These are phyloP conservation scores for Amborella trichopoda DNA, from an alignment of 164 flowering plant genomes.

Conservation along the genomic window DNA sequence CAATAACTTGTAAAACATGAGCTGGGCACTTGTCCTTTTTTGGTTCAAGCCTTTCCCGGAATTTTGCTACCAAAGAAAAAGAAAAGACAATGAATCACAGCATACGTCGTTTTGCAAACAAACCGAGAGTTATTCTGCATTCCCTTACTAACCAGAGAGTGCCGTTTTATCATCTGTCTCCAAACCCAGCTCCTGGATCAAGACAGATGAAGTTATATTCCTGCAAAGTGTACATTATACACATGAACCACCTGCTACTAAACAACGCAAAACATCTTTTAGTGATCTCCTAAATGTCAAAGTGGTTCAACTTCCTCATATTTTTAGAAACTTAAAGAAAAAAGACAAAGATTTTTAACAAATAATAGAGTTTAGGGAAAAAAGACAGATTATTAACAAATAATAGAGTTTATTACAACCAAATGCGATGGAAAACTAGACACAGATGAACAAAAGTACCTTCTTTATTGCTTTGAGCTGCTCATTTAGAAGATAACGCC, in stretches of 20 bases:
- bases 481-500: slow-evolving; percentile 86
- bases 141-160: slow-evolving; percentile 66
- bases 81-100: slow-evolving; percentile 5
- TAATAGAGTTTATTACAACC: too few species aligned
- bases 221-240: too few species aligned
- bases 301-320: too few species aligned
- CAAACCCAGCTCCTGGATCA: slow-evolving; percentile 82
- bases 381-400: too few species aligned
- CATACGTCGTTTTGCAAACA: background rate
- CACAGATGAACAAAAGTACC: slow-evolving; percentile 23
- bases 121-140: background rate
- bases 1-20: slow-evolving; percentile 94
- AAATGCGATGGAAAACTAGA: too few species aligned
- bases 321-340: too few species aligned
- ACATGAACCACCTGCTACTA: too few species aligned
- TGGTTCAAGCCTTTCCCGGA: slow-evolving; percentile 88
- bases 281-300: too few species aligned
- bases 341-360: too few species aligned
- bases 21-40: slow-evolving; percentile 79
- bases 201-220: slow-evolving; percentile 12
- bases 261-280: too few species aligned
- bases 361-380: too few species aligned
- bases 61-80: slow-evolving; percentile 53
- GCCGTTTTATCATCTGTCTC: slow-evolving; percentile 99
- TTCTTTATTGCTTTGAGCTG: slow-evolving; percentile 98